These are phyloP conservation scores for Aspergillus tanneri DNA, from an alignment of 2,329 filamentous ascomycete species.

Conservation along the genomic window DNA sequence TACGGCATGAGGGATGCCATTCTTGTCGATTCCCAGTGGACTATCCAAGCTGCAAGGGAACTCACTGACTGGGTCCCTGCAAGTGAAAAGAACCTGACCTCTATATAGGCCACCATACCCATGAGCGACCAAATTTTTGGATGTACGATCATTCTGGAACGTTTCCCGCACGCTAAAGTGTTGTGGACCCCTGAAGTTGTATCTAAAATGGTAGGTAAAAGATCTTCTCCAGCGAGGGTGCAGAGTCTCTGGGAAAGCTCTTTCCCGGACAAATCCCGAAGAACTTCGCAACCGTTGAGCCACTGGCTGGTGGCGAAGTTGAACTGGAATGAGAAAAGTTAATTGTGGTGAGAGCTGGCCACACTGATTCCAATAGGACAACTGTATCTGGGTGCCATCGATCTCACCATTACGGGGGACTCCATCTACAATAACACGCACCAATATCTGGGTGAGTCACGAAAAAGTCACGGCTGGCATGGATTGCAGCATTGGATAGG, in stretches of 20 bases:
- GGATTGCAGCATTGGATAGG: conserved; percentile 7
- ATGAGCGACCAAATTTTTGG: neutral
- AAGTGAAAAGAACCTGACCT: neutral
- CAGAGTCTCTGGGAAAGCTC: neutral
- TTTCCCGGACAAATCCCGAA: neutral
- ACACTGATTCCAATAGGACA: conserved; percentile 12
- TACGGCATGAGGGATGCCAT: neutral
- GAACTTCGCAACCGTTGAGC: neutral
- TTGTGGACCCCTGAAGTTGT: neutral
- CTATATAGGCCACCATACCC: neutral
- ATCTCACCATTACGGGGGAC: conserved; percentile 12
- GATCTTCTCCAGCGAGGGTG: neutral
- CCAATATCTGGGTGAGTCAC: conserved; percentile 9
- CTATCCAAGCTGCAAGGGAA: neutral
- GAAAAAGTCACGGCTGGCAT: conserved; percentile 4
- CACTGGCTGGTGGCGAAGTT: neutral
- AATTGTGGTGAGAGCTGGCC: conserved; percentile 5
- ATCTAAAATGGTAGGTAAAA: neutral
- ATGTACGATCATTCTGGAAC: neutral
- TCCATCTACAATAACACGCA: conserved; percentile 13
- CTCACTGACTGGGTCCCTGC: neutral
- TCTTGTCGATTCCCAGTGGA: neutral
- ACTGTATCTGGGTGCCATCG: conserved; percentile 11
- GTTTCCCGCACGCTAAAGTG: neutral
- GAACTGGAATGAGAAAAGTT: conserved; percentile 8